Evolutionary conservation across 805 yeast species (phyloP).

Genomic region (Saturnispora halmiae): DNA sequence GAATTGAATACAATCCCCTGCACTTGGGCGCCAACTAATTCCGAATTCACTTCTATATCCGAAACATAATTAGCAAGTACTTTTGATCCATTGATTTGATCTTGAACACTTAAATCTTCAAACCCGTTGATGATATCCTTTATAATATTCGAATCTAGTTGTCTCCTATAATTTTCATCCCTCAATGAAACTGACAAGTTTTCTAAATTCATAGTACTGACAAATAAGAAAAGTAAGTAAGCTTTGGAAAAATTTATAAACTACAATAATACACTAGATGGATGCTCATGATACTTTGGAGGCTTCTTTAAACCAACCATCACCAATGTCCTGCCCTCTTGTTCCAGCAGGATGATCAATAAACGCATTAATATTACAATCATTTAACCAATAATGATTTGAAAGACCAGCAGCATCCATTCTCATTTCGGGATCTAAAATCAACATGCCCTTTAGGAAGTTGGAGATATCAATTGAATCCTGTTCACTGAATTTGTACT

Average conservation of each 20-base stretch:
- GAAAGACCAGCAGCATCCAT: conserved; percentile 96
- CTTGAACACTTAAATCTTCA: background rate
- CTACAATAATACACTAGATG: background rate
- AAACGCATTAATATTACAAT: conserved; percentile 67
- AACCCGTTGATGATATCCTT: background rate
- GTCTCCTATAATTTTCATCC: conserved; percentile 4
- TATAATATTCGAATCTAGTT: background rate
- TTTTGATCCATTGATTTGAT: conserved; percentile 5
- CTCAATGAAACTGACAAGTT: conserved; percentile 7
- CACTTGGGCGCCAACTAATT: background rate
- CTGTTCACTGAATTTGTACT: conserved; percentile 60
- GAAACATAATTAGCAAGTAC: conserved; percentile 16
- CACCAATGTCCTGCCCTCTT: conserved; percentile 71
- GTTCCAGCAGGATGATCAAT: conserved; percentile 73
- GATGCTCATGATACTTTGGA: conserved; percentile 2
- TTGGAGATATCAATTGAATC: conserved; percentile 70
- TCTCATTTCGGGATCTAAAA: conserved; percentile 66
- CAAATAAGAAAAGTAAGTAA: background rate
- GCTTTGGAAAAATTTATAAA: background rate
- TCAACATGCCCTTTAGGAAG: conserved; percentile 77
- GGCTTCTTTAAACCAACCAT: conserved; percentile 81
- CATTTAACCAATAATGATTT: conserved; percentile 77
- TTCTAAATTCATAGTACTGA: background rate
- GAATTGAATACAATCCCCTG: background rate
- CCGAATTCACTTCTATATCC: conserved; percentile 11